Conservation (phyloP, 2,329 filamentous ascomycete genomes). For the Hypoxylon sp. region DNA sequence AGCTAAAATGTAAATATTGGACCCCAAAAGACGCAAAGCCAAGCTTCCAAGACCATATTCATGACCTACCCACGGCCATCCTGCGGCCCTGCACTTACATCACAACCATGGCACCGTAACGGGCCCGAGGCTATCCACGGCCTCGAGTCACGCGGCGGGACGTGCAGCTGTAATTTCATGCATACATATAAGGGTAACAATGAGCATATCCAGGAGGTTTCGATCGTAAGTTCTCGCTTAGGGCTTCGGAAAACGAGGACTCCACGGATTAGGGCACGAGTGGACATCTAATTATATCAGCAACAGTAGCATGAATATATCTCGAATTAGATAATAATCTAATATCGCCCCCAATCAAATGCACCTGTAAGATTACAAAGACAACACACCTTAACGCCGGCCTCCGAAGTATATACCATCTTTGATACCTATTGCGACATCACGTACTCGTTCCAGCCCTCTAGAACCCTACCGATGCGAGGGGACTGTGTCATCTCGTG, state of each 20-base stretch:
- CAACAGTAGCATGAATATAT: constrained; percentile 11
- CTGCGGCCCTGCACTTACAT: constrained; percentile 28
- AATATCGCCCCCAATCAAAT: constrained; percentile 17
- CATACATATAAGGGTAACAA: constrained; percentile 14
- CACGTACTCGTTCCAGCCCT: constrained; percentile 39
- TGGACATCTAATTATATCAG: constrained; percentile 26
- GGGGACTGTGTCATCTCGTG: constrained; percentile 44
- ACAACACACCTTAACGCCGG: constrained; percentile 27
- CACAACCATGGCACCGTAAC: constrained; percentile 26
- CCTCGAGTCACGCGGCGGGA: constrained; percentile 27
- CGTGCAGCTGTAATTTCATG: constrained; percentile 29
- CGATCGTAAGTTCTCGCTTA: constrained; percentile 30
- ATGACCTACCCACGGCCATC: constrained; percentile 6
- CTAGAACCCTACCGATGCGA: constrained; percentile 44
- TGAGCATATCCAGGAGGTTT: background rate
- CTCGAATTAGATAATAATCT: constrained; percentile 11
- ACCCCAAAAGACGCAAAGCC: constrained; percentile 18
- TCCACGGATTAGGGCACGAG: constrained; percentile 15
- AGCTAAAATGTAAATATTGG: constrained; percentile 16
- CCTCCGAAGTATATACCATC: constrained; percentile 26
- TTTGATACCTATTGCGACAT: constrained; percentile 24
- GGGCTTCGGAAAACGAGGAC: constrained; percentile 15
- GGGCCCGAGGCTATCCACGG: constrained; percentile 18
- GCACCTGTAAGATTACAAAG: constrained; percentile 17
- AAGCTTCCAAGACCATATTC: constrained; percentile 21